phyloP scores from a whole-genome alignment of 1,284 basidiomycete genomes.

The Boletus semigastroideus region DNA sequence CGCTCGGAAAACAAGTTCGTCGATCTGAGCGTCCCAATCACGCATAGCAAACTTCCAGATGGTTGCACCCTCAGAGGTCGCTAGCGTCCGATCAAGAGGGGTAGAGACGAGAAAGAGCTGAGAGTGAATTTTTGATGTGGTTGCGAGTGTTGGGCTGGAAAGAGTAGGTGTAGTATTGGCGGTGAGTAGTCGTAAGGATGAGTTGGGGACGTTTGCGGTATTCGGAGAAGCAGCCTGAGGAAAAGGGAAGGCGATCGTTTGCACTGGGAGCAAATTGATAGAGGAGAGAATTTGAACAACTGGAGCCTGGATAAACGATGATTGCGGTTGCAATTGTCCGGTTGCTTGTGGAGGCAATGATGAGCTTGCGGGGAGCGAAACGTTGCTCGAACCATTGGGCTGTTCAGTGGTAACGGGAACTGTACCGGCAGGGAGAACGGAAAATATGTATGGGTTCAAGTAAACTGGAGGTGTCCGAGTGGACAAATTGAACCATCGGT shows the following conservation, averaged over 20 bases:
- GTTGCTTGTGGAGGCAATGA: slow-evolving; percentile 15
- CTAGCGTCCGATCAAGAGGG: slow-evolving; percentile 66
- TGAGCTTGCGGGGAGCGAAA: slow-evolving; percentile 30
- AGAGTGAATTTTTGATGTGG: slow-evolving; percentile 29
- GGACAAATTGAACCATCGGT: neutral
- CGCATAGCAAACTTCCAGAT: slow-evolving; percentile 78
- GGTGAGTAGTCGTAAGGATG: slow-evolving; percentile 52
- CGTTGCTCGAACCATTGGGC: slow-evolving; percentile 11
- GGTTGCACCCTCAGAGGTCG: slow-evolving; percentile 65
- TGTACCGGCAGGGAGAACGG: slow-evolving; percentile 71
- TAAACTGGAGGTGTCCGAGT: slow-evolving; percentile 49
- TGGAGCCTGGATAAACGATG: slow-evolving; percentile 49
- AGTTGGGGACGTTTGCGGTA: slow-evolving; percentile 19
- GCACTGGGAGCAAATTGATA: slow-evolving; percentile 64
- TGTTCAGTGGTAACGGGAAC: slow-evolving; percentile 40
- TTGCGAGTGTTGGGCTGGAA: slow-evolving; percentile 36
- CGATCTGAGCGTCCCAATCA: slow-evolving; percentile 79
- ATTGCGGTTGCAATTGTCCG: slow-evolving; percentile 20
- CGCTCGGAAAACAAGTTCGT: slow-evolving; percentile 76
- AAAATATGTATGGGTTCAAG: slow-evolving; percentile 83
- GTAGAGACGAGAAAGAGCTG: slow-evolving; percentile 70
- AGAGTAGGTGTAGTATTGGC: slow-evolving; percentile 46
- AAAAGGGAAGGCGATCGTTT: slow-evolving; percentile 70
- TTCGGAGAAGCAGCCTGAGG: slow-evolving; percentile 26
- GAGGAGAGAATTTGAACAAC: slow-evolving; percentile 80